These are phyloP conservation scores for Micractinium sp. DNA, from an alignment of 139 green algal species.

Conservation along the genomic window DNA sequence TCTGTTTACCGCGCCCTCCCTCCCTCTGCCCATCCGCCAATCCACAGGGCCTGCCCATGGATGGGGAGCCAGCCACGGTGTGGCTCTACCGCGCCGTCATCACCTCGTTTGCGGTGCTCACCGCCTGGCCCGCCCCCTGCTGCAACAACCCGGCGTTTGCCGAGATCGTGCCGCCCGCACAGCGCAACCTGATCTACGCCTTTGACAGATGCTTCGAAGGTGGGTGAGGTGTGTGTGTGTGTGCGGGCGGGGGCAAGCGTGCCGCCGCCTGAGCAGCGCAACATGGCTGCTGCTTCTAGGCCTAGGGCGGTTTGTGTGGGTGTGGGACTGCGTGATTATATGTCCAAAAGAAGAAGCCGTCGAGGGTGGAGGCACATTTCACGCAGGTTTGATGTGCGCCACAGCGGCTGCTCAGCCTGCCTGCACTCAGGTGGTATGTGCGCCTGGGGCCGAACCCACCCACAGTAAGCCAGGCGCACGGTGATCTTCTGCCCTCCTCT, in stretches of 20 bases:
- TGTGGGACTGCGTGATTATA: background rate
- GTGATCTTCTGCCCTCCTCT: too few species aligned
- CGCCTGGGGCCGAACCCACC: too few species aligned
- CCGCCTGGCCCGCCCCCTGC: conserved; percentile 50
- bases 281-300: background rate
- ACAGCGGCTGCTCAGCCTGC: too few species aligned
- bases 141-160: conserved; percentile 69
- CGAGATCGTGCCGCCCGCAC: conserved; percentile 77
- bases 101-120: conserved; percentile 38
- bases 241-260: background rate
- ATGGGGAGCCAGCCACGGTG: conserved; percentile 14
- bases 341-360: too few species aligned
- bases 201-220: conserved; percentile 71
- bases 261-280: background rate
- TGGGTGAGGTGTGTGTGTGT: background rate
- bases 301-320: too few species aligned
- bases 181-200: conserved; percentile 82
- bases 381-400: too few species aligned
- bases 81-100: conserved; percentile 51
- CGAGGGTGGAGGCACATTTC: too few species aligned
- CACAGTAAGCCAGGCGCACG: too few species aligned
- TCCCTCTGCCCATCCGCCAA: background rate
- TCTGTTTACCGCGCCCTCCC: background rate
- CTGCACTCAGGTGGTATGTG: too few species aligned
- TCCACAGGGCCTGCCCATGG: conserved; percentile 30